phyloP scores from a whole-genome alignment of 805 yeast genomes.

The Isabelozyma gotoi region DNA sequence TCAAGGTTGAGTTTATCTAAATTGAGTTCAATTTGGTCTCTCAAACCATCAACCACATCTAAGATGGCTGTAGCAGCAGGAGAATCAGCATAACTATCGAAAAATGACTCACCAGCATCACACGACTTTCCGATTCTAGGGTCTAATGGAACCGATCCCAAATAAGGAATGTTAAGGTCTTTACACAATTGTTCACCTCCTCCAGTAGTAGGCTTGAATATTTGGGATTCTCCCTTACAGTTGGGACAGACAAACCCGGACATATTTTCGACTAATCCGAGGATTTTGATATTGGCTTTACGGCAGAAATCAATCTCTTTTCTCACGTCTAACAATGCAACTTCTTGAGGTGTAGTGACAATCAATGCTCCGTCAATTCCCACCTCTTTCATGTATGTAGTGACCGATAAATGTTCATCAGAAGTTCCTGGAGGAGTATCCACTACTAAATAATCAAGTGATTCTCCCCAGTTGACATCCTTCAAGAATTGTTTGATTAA shows the following conservation, averaged over 20 bases:
- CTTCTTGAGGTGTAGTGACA: conserved; percentile 98
- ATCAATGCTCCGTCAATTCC: conserved; percentile 95
- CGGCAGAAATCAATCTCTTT: conserved; percentile 94
- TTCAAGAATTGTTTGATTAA: conserved; percentile 89
- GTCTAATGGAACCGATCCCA: conserved; percentile 94
- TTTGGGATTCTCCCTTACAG: conserved; percentile 86
- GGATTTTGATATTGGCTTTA: conserved; percentile 80
- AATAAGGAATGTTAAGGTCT: conserved; percentile 73
- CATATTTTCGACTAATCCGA: conserved; percentile 97
- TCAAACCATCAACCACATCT: conserved; percentile 72
- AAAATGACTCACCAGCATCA: conserved; percentile 81
- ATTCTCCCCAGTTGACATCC: conserved; percentile 92
- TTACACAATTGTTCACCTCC: conserved; percentile 86
- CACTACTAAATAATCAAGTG: conserved; percentile 76
- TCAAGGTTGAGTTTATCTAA: conserved; percentile 12
- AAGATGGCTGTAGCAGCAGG: conserved; percentile 88
- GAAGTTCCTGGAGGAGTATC: conserved; percentile 99
- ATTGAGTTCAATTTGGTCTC: conserved; percentile 51
- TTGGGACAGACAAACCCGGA: conserved; percentile 97
- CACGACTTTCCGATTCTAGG: conserved; percentile 91
- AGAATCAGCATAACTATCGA: conserved; percentile 83
- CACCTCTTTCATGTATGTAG: conserved; percentile 80
- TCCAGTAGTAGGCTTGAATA: conserved; percentile 94
- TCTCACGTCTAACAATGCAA: conserved; percentile 89
- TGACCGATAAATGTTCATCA: conserved; percentile 92